phyloP scores from a whole-genome alignment of 805 yeast genomes.

The Candida fluviatilis region DNA sequence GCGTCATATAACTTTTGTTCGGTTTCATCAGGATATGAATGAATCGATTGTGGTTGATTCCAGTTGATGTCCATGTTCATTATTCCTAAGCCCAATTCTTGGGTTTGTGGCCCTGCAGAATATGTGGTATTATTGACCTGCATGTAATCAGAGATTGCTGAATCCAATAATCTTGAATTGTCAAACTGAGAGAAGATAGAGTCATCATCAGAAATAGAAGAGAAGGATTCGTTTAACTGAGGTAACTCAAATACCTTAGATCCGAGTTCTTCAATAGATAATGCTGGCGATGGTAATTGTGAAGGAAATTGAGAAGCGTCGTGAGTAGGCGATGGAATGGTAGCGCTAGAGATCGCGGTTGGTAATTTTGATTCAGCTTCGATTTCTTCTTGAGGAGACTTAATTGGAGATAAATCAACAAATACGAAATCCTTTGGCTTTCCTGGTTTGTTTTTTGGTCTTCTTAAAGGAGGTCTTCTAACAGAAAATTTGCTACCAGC shows the following conservation, averaged over 20 bases:
- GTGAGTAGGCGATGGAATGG: slow-evolving; percentile 1
- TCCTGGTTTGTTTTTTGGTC: slow-evolving; percentile 43
- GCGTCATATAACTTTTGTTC: slow-evolving; percentile 12
- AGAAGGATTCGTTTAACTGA: slow-evolving; percentile 15
- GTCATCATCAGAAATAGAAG: slow-evolving; percentile 16
- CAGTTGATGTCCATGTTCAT: slow-evolving; percentile 19
- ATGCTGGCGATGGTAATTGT: slow-evolving; percentile 15
- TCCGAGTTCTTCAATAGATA: slow-evolving; percentile 8
- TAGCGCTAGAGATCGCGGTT: background rate
- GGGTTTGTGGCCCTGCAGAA: background rate
- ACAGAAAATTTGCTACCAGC: slow-evolving; percentile 31
- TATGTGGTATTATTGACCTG: slow-evolving; percentile 5
- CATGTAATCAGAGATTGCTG: slow-evolving; percentile 8
- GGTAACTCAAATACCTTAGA: slow-evolving; percentile 11
- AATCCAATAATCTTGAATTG: slow-evolving; percentile 8
- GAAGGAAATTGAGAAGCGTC: slow-evolving; percentile 11
- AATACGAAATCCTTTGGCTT: slow-evolving; percentile 43
- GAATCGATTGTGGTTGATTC: slow-evolving; percentile 10
- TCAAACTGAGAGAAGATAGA: slow-evolving; percentile 13
- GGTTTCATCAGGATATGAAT: background rate
- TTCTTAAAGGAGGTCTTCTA: slow-evolving; percentile 37
- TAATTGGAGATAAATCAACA: slow-evolving; percentile 42
- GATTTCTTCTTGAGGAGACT: slow-evolving; percentile 21
- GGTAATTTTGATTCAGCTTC: background rate
- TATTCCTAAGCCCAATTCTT: slow-evolving; percentile 26